These are phyloP conservation scores for Trifolium pratense DNA, from an alignment of 306 rosid genomes.

Conservation along the genomic window DNA sequence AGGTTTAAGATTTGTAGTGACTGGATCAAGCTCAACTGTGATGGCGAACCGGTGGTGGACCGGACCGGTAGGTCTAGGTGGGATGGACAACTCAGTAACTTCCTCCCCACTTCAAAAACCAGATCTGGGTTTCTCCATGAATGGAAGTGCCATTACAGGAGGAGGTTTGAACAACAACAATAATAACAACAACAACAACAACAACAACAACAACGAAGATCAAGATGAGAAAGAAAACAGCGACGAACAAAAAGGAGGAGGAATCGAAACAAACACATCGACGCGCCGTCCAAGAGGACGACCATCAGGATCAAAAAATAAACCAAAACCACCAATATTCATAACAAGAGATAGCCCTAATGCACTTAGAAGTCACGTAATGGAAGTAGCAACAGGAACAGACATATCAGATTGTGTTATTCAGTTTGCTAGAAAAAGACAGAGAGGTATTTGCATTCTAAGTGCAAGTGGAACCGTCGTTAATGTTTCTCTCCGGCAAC, in stretches of 20 bases:
- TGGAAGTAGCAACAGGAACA: constrained; percentile 79
- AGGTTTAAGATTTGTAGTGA: background rate
- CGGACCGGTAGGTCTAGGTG: constrained; percentile 62
- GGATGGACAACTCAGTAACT: constrained; percentile 45
- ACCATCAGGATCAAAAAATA: constrained; percentile 79
- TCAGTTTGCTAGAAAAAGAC: constrained; percentile 75
- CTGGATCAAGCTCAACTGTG: background rate
- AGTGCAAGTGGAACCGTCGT: constrained; percentile 73
- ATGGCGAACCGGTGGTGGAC: constrained; percentile 96
- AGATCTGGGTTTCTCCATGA: constrained; percentile 80
- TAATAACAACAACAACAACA: constrained; percentile 4
- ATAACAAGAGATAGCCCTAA: constrained; percentile 91
- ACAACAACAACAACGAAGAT: constrained; percentile 40
- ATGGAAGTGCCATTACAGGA: constrained; percentile 12
- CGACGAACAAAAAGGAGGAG: constrained; percentile 80
- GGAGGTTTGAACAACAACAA: background rate
- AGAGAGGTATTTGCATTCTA: constrained; percentile 72
- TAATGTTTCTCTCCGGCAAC: constrained; percentile 76
- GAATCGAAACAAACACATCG: constrained; percentile 48
- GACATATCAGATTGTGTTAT: constrained; percentile 66
- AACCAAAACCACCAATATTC: constrained; percentile 75
- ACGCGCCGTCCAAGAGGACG: constrained; percentile 75
- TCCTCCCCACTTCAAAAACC: constrained; percentile 58
- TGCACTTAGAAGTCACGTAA: constrained; percentile 79
- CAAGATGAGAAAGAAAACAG: constrained; percentile 69